Percentiles rank a stretch among this genome's conserved stretches.
Evolutionary conservation across 495 filamentous ascomycete genomes (phyloP).

Genomic region (Evernia prunastri): DNA sequence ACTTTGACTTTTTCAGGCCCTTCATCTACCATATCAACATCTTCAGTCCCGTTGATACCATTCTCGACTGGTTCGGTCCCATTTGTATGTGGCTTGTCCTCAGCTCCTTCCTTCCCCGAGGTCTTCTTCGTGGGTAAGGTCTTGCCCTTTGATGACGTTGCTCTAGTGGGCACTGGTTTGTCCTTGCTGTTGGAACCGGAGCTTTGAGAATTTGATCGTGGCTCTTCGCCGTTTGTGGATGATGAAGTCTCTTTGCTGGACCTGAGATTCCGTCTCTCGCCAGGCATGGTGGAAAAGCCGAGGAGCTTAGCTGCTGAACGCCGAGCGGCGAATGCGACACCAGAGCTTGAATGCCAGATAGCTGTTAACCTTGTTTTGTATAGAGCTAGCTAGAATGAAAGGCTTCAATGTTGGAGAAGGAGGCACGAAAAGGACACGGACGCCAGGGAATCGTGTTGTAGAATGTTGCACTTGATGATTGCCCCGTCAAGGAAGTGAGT

Average conservation of each 20-base stretch:
- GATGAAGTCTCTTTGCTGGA: slow-evolving; percentile 53
- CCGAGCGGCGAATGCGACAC: slow-evolving; percentile 21
- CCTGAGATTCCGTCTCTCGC: slow-evolving; percentile 51
- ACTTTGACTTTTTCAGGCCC: slow-evolving; percentile 51
- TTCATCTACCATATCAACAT: slow-evolving; percentile 79
- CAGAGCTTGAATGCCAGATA: slow-evolving; percentile 1
- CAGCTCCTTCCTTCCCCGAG: slow-evolving; percentile 42
- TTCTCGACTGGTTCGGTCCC: slow-evolving; percentile 68
- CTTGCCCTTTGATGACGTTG: slow-evolving; percentile 44
- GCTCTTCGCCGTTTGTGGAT: slow-evolving; percentile 52
- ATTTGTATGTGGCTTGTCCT: slow-evolving; percentile 65
- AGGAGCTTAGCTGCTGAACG: slow-evolving; percentile 12
- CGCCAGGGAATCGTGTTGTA: not conserved
- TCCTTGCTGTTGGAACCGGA: slow-evolving; percentile 42
- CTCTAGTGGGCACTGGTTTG: slow-evolving; percentile 39
- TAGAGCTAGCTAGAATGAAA: not conserved
- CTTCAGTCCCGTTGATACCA: slow-evolving; percentile 67
- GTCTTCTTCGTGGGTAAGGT: slow-evolving; percentile 42
- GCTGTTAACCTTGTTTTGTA: not conserved
- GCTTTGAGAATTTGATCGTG: slow-evolving; percentile 45
- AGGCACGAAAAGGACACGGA: not conserved
- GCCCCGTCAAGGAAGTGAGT: slow-evolving; percentile 8
- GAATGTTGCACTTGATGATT: slow-evolving; percentile 12
- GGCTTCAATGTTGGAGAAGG: not conserved
- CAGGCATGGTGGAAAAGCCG: slow-evolving; percentile 39